These are phyloP conservation scores for Kazachstania sp. DNA, from an alignment of 1,139 yeast genomes.

Conservation along the genomic window DNA sequence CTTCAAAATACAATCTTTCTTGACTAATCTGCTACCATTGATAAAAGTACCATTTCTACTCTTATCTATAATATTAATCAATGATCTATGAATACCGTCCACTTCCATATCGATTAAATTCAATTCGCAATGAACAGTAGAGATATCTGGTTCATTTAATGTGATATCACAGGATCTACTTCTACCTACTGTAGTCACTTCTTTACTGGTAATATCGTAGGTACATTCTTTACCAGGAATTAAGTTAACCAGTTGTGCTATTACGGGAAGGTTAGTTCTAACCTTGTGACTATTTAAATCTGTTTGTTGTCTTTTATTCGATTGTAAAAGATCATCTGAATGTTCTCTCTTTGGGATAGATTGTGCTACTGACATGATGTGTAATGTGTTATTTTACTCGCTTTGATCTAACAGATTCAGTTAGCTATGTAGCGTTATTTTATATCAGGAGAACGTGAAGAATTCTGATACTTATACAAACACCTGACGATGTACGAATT, in stretches of 20 bases:
- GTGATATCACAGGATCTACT: conserved; percentile 55
- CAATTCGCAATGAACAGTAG: conserved; percentile 56
- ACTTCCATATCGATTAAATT: conserved; percentile 33
- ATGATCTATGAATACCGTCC: conserved; percentile 35
- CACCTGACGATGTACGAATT: no score
- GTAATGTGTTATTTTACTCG: neutral
- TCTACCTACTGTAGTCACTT: conserved; percentile 41
- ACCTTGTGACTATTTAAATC: conserved; percentile 35
- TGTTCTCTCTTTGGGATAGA: conserved; percentile 11
- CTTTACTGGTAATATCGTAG: conserved; percentile 13
- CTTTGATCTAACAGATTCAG: no score
- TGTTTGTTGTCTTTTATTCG: conserved; percentile 17
- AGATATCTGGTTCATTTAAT: conserved; percentile 51
- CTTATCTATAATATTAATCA: conserved; percentile 46
- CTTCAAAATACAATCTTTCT: conserved; percentile 41
- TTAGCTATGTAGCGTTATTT: no score
- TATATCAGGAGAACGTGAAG: no score
- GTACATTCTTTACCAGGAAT: conserved; percentile 30
- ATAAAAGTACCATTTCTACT: conserved; percentile 64
- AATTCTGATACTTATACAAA: no score
- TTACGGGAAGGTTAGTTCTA: conserved; percentile 15
- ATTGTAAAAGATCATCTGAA: conserved; percentile 11
- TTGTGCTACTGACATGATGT: neutral
- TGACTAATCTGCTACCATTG: conserved; percentile 49
- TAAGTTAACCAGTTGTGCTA: conserved; percentile 17